These are phyloP conservation scores for Penicillium daleae DNA, from an alignment of 495 filamentous ascomycete species.

Conservation along the genomic window DNA sequence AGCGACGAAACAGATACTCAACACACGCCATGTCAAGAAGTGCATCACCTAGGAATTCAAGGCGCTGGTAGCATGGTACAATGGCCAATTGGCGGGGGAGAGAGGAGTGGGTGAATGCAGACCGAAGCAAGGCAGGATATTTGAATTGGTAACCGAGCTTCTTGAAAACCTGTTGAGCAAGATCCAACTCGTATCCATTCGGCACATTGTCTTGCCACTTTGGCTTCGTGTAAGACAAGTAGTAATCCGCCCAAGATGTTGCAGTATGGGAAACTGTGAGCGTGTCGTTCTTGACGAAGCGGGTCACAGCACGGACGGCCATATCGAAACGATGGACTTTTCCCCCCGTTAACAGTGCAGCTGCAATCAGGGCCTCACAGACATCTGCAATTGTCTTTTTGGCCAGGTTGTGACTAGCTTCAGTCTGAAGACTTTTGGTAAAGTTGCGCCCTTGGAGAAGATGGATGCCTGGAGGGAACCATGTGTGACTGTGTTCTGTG, in stretches of 20 bases:
- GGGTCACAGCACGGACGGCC: conserved; percentile 82
- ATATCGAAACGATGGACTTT: conserved; percentile 67
- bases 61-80: conserved; percentile 86
- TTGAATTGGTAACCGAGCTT: conserved; percentile 80
- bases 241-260: conserved; percentile 72
- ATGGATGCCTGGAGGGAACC: conserved; percentile 81
- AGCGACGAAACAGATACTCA: conserved; percentile 74
- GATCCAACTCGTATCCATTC: conserved; percentile 59
- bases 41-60: conserved; percentile 93
- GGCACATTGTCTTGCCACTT: conserved; percentile 64
- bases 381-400: conserved; percentile 98
- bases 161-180: conserved; percentile 65
- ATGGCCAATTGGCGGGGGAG: conserved; percentile 71
- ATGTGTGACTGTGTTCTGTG: conserved; percentile 44
- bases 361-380: conserved; percentile 92
- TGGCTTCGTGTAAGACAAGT: conserved; percentile 68
- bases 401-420: conserved; percentile 67
- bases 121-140: conserved; percentile 75
- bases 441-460: conserved; percentile 64
- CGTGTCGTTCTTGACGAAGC: conserved; percentile 61
- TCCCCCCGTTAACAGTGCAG: conserved; percentile 71
- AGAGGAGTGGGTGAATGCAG: conserved; percentile 89
- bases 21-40: conserved; percentile 88
- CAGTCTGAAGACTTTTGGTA: conserved; percentile 54
- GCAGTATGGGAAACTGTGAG: conserved; percentile 61